Percentiles rank a stretch among this genome's conserved stretches.
These are phyloP conservation scores for Beauveria asiatica DNA, from an alignment of 2,329 filamentous ascomycete genomes.

Conservation along the genomic window DNA sequence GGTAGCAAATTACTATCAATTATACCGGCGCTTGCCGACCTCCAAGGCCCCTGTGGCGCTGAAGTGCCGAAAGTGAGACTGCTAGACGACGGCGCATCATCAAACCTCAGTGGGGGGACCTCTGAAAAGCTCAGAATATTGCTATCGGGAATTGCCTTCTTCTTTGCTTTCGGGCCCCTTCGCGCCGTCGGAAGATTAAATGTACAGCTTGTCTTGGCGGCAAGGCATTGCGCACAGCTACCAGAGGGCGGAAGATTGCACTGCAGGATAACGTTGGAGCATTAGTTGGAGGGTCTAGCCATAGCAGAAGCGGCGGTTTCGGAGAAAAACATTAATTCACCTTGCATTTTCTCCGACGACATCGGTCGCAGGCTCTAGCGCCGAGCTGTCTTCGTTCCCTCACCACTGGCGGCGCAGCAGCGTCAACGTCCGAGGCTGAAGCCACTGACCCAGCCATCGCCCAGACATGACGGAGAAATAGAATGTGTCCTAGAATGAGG, in stretches of 20 bases:
- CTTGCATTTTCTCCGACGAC: slow-evolving; percentile 29
- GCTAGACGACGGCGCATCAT: neutral
- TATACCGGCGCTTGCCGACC: neutral
- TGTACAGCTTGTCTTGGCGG: slow-evolving; percentile 24
- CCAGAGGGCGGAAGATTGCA: slow-evolving; percentile 20
- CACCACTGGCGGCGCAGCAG: slow-evolving; percentile 10
- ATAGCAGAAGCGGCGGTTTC: neutral
- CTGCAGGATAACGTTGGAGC: slow-evolving; percentile 12
- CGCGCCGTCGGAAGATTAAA: slow-evolving; percentile 30
- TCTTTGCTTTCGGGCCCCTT: slow-evolving; percentile 29
- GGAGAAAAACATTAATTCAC: slow-evolving; percentile 15
- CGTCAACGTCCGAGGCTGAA: neutral
- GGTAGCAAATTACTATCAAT: neutral
- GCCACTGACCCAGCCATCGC: slow-evolving; percentile 2
- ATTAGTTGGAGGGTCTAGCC: neutral
- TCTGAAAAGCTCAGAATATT: neutral
- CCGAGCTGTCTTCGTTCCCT: slow-evolving; percentile 16
- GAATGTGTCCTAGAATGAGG: neutral
- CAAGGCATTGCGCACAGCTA: slow-evolving; percentile 25
- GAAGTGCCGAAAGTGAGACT: neutral
- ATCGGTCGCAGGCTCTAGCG: slow-evolving; percentile 27
- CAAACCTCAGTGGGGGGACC: neutral
- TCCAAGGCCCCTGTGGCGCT: neutral
- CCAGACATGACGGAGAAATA: slow-evolving; percentile 9
- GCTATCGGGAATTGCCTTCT: neutral